Evolutionary conservation across 805 yeast genomes (phyloP).

Genomic region (Candida chauliodis): DNA sequence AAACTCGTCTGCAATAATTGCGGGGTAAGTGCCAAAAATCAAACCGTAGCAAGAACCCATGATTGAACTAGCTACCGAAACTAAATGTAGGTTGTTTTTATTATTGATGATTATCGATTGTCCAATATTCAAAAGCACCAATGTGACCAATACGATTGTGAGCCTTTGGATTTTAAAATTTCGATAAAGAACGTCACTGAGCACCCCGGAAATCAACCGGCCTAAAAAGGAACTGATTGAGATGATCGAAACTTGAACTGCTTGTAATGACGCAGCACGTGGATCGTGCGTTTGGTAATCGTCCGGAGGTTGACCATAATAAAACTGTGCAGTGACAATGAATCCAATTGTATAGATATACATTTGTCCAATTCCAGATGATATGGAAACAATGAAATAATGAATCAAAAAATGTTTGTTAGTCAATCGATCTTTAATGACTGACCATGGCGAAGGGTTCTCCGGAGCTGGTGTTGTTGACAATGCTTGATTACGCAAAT

Average conservation of each 20-base stretch:
- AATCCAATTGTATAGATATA: slow-evolving; percentile 75
- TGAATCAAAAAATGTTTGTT: slow-evolving; percentile 44
- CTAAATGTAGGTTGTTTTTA: slow-evolving; percentile 25
- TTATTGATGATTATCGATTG: slow-evolving; percentile 33
- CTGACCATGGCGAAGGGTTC: slow-evolving; percentile 11
- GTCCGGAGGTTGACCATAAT: slow-evolving; percentile 17
- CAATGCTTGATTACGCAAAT: slow-evolving; percentile 8
- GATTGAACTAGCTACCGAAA: slow-evolving; percentile 49
- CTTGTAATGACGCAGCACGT: slow-evolving; percentile 49
- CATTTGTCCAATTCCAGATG: slow-evolving; percentile 66
- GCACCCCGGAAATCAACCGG: slow-evolving; percentile 59
- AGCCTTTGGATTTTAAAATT: slow-evolving; percentile 52
- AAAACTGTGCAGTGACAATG: slow-evolving; percentile 48
- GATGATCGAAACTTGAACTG: slow-evolving; percentile 65
- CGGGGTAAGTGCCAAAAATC: slow-evolving; percentile 71
- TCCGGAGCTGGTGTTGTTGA: neutral
- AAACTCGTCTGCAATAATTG: slow-evolving; percentile 68
- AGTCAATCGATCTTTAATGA: slow-evolving; percentile 19
- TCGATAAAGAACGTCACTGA: slow-evolving; percentile 58
- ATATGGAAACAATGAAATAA: slow-evolving; percentile 50
- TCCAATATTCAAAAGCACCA: slow-evolving; percentile 30
- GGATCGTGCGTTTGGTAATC: slow-evolving; percentile 7
- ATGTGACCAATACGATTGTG: slow-evolving; percentile 58
- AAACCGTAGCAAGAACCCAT: slow-evolving; percentile 70
- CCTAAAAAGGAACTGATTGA: slow-evolving; percentile 67